Evolutionary conservation across 768 basidiomycete species (phyloP).

Genomic region (Boletus fagicola): DNA sequence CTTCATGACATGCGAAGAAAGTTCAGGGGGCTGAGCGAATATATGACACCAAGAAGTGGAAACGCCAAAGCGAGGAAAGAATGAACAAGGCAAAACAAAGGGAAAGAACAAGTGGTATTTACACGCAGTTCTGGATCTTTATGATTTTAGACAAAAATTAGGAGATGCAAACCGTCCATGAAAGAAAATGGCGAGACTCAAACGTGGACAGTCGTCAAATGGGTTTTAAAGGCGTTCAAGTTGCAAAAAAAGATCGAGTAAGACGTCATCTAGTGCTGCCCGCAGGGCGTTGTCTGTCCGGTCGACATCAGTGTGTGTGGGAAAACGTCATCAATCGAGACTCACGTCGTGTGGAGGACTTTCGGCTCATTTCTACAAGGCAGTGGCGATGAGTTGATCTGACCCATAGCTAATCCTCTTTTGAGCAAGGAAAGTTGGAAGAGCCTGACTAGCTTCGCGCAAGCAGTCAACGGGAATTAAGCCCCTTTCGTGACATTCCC

Average conservation of each 20-base stretch:
- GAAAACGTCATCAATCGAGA: not conserved
- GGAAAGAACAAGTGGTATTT: slow-evolving; percentile 14
- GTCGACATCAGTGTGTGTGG: not conserved
- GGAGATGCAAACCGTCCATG: not conserved
- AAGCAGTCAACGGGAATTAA: slow-evolving; percentile 73
- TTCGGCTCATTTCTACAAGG: not conserved
- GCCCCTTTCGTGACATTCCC: slow-evolving; percentile 35
- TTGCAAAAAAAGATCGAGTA: not conserved
- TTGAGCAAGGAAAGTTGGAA: slow-evolving; percentile 48
- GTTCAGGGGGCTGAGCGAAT: not conserved
- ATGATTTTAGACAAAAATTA: not conserved
- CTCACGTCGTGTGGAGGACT: not conserved
- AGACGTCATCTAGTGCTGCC: not conserved
- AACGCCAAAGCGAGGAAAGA: not conserved
- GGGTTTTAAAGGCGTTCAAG: not conserved
- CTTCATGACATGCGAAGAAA: not conserved
- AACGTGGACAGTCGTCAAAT: not conserved
- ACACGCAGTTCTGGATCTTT: slow-evolving; percentile 8
- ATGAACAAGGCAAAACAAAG: not conserved
- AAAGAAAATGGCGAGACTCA: not conserved
- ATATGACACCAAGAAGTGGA: not conserved
- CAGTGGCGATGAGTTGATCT: not conserved
- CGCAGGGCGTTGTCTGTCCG: not conserved
- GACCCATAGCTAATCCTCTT: slow-evolving; percentile 43
- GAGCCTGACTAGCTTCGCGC: slow-evolving; percentile 44